These are phyloP conservation scores for Acanthamoeba comandoni DNA, from an alignment of 208 protist genomes.

Conservation along the genomic window DNA sequence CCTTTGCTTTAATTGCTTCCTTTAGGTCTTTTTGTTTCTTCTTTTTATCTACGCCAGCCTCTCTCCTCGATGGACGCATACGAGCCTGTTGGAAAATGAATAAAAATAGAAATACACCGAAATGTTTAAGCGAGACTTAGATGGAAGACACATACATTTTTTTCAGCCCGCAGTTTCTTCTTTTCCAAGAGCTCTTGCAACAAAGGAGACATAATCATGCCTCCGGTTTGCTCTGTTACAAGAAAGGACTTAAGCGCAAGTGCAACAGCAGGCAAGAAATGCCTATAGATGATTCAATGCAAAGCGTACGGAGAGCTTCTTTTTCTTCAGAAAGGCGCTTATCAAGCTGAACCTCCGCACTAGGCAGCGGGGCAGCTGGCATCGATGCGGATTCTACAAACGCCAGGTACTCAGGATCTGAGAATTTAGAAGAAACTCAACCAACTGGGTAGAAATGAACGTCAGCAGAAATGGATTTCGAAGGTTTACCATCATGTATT, in stretches of 20 bases:
- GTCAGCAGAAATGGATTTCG: not conserved
- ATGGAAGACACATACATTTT: too few species aligned
- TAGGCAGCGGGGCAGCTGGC: not conserved
- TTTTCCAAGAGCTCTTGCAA: constrained; percentile 27
- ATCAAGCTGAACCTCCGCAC: constrained; percentile 61
- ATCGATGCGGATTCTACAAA: constrained; percentile 37
- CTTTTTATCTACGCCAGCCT: too few species aligned
- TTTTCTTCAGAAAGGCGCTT: constrained; percentile 60
- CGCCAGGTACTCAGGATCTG: constrained; percentile 60
- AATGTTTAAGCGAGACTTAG: too few species aligned
- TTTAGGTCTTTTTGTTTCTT: constrained; percentile 18
- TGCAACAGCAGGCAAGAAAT: not conserved
- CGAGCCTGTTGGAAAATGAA: too few species aligned
- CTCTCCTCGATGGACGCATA: too few species aligned
- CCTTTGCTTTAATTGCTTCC: constrained; percentile 40
- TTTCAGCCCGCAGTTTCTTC: constrained; percentile 24
- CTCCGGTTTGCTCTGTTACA: constrained; percentile 18
- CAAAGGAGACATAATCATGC: constrained; percentile 70
- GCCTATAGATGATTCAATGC: too few species aligned
- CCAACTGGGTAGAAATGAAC: not conserved
- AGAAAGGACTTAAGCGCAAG: not conserved
- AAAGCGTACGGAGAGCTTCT: constrained; percentile 11
- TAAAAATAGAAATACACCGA: constrained; percentile 10
- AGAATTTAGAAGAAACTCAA: not conserved
- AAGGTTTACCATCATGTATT: not conserved